Conservation (phyloP, 2,329 filamentous ascomycete genomes). For the Cladosporium sp. region DNA sequence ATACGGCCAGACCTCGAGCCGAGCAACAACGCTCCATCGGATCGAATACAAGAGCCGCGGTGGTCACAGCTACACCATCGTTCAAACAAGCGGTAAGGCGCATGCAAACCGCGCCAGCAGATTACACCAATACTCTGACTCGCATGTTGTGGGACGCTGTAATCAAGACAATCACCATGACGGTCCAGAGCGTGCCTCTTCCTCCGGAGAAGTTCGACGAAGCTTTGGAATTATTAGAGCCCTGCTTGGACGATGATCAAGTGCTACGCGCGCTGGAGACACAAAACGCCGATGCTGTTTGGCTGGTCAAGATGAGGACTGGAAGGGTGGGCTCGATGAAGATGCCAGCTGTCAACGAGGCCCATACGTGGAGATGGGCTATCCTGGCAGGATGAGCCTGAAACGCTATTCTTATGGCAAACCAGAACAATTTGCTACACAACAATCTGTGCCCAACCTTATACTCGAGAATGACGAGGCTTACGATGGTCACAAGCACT, state of each 20-base stretch:
- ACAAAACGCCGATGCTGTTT: slow-evolving; percentile 71
- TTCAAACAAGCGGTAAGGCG: slow-evolving; percentile 18
- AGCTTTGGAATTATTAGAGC: slow-evolving; percentile 57
- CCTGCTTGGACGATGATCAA: slow-evolving; percentile 33
- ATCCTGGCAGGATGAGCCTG: slow-evolving; percentile 12
- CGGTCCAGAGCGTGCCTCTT: slow-evolving; percentile 61
- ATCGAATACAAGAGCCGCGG: background rate
- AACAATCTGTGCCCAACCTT: background rate
- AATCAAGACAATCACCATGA: slow-evolving; percentile 41
- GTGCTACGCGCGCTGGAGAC: slow-evolving; percentile 56
- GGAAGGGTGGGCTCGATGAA: slow-evolving; percentile 12
- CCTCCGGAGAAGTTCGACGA: slow-evolving; percentile 68
- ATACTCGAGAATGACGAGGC: too few species aligned
- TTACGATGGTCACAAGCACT: too few species aligned
- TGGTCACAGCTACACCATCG: background rate
- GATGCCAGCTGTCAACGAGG: background rate
- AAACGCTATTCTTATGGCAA: too few species aligned
- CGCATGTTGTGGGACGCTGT: slow-evolving; percentile 30
- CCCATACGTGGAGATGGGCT: slow-evolving; percentile 10
- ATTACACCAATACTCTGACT: slow-evolving; percentile 12
- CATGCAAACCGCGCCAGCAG: slow-evolving; percentile 17
- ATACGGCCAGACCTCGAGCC: background rate
- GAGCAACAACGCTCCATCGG: background rate
- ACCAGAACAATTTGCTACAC: background rate
- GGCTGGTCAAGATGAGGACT: slow-evolving; percentile 52